Percentiles rank a stretch among this genome's conserved stretches.
Evolutionary conservation across 2,329 filamentous ascomycete genomes (phyloP).

Genomic region (Botryotinia narcissicola): DNA sequence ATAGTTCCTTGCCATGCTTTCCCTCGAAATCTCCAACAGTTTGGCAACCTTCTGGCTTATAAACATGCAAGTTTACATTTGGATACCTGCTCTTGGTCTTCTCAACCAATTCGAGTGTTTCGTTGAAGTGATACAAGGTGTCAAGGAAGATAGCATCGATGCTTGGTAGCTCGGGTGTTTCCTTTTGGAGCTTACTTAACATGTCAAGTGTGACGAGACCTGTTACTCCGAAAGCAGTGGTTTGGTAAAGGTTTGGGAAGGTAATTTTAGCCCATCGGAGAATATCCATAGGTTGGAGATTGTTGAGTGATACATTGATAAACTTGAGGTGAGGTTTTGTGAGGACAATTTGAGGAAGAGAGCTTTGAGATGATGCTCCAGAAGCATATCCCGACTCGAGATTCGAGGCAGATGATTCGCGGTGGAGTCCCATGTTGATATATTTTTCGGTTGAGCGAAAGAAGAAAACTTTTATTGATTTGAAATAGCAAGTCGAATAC

Average conservation of each 20-base stretch:
- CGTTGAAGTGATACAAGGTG: constrained; percentile 77
- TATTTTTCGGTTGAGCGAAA: constrained; percentile 9
- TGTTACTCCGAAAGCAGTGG: constrained; percentile 78
- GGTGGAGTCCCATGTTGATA: constrained; percentile 32
- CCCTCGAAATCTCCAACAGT: constrained; percentile 75
- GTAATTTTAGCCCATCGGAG: constrained; percentile 89
- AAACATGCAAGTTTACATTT: constrained; percentile 78
- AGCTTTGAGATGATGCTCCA: constrained; percentile 55
- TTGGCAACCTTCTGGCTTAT: constrained; percentile 76
- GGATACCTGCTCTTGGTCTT: constrained; percentile 74
- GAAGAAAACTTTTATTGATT: background rate
- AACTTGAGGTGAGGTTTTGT: constrained; percentile 85
- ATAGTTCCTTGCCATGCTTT: constrained; percentile 78
- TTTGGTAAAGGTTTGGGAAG: constrained; percentile 85
- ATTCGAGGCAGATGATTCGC: constrained; percentile 40
- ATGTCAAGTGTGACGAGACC: constrained; percentile 83
- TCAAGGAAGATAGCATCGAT: constrained; percentile 77
- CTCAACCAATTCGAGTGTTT: constrained; percentile 73
- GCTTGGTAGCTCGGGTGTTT: constrained; percentile 57
- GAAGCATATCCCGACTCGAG: constrained; percentile 84
- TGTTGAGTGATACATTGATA: constrained; percentile 84
- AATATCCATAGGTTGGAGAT: constrained; percentile 85
- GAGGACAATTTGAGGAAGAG: constrained; percentile 76
- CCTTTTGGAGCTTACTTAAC: constrained; percentile 69
- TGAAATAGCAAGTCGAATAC: background rate